Evolutionary conservation across 108 stramenopile genomes (phyloP).

Genomic region (Nitzschia sp.): DNA sequence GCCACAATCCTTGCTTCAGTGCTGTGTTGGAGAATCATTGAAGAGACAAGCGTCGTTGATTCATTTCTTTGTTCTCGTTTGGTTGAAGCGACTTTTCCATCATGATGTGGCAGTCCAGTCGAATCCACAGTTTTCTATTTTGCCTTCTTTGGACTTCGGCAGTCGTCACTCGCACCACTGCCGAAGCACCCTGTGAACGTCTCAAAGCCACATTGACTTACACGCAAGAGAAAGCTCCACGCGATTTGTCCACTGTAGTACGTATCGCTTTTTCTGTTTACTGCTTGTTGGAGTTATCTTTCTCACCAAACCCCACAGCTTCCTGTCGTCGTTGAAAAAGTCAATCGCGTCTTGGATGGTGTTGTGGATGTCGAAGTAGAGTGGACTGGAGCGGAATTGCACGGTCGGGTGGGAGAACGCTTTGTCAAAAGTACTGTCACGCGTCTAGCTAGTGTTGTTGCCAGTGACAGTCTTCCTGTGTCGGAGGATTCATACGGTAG

Average conservation of each 20-base stretch:
- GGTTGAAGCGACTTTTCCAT: too few species aligned
- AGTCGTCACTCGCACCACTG: conserved; percentile 3
- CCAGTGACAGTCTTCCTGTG: conserved; percentile 5
- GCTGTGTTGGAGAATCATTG: too few species aligned
- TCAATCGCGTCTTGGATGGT: conserved; percentile 78
- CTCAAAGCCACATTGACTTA: conserved; percentile 72
- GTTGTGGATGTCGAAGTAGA: conserved; percentile 85
- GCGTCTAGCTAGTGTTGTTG: conserved; percentile 43
- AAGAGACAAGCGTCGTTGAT: too few species aligned
- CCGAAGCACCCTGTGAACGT: conserved; percentile 51
- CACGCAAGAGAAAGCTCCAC: conserved; percentile 78
- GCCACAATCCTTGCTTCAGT: too few species aligned
- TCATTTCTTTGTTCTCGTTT: too few species aligned
- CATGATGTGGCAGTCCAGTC: neutral
- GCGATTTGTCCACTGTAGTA: conserved; percentile 79
- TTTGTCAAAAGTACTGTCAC: conserved; percentile 73
- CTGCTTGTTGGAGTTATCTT: neutral
- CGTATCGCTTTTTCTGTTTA: conserved; percentile 6
- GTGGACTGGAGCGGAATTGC: conserved; percentile 79
- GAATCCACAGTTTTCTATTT: neutral
- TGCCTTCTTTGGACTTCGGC: neutral
- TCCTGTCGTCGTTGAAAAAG: conserved; percentile 66
- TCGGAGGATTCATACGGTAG: conserved; percentile 42
- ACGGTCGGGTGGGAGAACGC: conserved; percentile 79
- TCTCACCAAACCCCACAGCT: conserved; percentile 31